A percentile compares a stretch with the other conserved stretches of the same genome.
phyloP scores from a whole-genome alignment of 108 stramenopile genomes.

The Nitzschia palea region DNA sequence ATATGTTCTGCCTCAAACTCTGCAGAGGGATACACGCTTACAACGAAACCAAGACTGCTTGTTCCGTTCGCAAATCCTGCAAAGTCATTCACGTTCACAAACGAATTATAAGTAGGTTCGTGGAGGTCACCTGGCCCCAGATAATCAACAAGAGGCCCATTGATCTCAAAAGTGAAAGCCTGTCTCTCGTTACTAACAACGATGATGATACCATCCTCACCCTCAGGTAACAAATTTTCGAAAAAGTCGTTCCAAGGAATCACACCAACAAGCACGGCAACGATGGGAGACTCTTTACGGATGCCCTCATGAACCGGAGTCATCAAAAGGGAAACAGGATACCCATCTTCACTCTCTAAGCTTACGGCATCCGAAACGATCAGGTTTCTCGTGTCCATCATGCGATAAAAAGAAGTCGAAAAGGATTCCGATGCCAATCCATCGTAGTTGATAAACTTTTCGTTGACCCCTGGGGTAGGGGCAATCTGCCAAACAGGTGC shows the following conservation, averaged over 20 bases:
- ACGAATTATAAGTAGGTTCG: constrained; percentile 20
- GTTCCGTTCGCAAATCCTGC: not conserved
- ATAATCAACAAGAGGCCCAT: constrained; percentile 14
- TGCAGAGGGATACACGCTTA: constrained; percentile 11
- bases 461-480: not conserved
- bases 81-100: not conserved
- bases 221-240: constrained; percentile 27
- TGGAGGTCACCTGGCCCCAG: constrained; percentile 55
- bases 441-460: constrained; percentile 1
- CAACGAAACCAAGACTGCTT: not conserved
- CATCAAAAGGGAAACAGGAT: not conserved
- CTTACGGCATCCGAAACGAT: not conserved
- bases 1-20: not conserved
- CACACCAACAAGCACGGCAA: not conserved
- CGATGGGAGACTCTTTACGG: not conserved
- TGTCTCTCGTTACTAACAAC: constrained; percentile 37
- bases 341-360: not conserved
- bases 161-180: constrained; percentile 43
- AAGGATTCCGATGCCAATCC: not conserved
- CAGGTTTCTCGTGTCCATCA: not conserved
- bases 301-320: not conserved
- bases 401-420: not conserved
- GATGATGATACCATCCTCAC: constrained; percentile 47
- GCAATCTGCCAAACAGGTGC: constrained; percentile 12
- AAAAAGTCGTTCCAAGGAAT: constrained; percentile 19